These are phyloP conservation scores for Lipomyces chichibuensis DNA, from an alignment of 805 yeast species.

Conservation along the genomic window DNA sequence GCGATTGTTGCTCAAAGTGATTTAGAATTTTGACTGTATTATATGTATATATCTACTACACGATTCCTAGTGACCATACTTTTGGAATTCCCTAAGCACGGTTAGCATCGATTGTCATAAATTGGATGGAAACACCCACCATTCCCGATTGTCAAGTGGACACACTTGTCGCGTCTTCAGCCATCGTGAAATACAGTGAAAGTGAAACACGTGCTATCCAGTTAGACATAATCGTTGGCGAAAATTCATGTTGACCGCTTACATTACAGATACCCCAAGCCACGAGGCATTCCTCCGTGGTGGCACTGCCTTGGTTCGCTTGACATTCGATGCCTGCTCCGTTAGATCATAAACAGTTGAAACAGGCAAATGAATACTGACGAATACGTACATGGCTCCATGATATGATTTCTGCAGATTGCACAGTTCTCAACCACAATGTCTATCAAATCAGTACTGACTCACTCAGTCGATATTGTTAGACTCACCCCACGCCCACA, in stretches of 20 bases:
- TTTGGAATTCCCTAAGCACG: conserved; percentile 51
- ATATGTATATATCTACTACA: background rate
- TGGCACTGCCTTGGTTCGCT: conserved; percentile 67
- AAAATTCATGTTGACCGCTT: conserved; percentile 18
- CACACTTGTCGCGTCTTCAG: conserved; percentile 92
- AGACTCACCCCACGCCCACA: conserved; percentile 84
- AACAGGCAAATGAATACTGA: background rate
- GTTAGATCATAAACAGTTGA: background rate
- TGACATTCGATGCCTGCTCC: conserved; percentile 72
- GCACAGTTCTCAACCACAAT: conserved; percentile 95
- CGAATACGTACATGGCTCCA: conserved; percentile 80
- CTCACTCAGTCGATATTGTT: background rate
- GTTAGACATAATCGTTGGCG: background rate
- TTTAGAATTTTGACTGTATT: background rate
- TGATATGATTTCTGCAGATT: conserved; percentile 93
- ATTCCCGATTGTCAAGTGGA: conserved; percentile 91
- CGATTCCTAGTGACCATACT: conserved; percentile 63
- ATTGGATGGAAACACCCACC: conserved; percentile 50
- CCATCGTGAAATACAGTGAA: conserved; percentile 97
- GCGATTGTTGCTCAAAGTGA: background rate
- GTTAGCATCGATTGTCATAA: background rate
- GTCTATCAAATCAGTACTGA: conserved; percentile 46
- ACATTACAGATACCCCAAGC: conserved; percentile 94
- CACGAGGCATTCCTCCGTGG: conserved; percentile 80
- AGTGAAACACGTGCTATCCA: conserved; percentile 83